phyloP scores from a whole-genome alignment of 352 stramenopile genomes.

The Pythium pectinolyticum region DNA sequence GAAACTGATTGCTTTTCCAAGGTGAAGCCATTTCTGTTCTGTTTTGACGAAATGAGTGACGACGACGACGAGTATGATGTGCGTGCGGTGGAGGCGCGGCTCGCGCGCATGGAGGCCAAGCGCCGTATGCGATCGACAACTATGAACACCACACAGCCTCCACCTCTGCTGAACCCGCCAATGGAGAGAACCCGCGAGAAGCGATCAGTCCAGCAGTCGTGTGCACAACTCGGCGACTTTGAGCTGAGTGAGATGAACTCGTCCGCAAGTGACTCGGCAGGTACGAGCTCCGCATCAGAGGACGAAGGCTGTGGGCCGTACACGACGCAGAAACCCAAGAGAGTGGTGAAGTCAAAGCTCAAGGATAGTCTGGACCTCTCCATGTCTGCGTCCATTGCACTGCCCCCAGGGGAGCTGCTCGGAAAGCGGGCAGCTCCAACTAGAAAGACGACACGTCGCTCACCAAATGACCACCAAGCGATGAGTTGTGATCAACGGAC shows the following conservation, averaged over 20 bases:
- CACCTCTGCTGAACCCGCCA: not conserved
- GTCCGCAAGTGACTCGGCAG: slow-evolving; percentile 27
- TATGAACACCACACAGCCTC: not conserved
- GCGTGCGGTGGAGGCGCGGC: slow-evolving; percentile 35
- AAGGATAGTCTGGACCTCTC: slow-evolving; percentile 65
- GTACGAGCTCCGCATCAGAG: slow-evolving; percentile 16
- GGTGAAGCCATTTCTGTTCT: slow-evolving; percentile 13
- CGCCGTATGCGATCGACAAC: slow-evolving; percentile 1
- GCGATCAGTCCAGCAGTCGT: slow-evolving; percentile 4
- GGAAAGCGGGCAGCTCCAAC: too few relatives aligned
- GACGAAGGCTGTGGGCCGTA: slow-evolving; percentile 24
- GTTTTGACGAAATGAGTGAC: slow-evolving; percentile 6
- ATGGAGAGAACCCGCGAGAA: too few relatives aligned
- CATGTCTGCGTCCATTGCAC: slow-evolving; percentile 46
- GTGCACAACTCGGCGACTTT: slow-evolving; percentile 34
- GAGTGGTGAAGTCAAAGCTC: slow-evolving; percentile 15
- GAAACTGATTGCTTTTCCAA: not conserved
- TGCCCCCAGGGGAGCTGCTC: not conserved
- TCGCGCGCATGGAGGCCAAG: slow-evolving; percentile 32
- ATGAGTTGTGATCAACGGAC: too few relatives aligned
- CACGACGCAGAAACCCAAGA: not conserved
- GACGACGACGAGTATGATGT: slow-evolving; percentile 44
- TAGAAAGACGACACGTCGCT: too few relatives aligned
- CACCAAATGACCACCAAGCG: too few relatives aligned
- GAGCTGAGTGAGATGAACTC: slow-evolving; percentile 36